These are phyloP conservation scores for Neurospora africana DNA, from an alignment of 495 filamentous ascomycete species.

Conservation along the genomic window DNA sequence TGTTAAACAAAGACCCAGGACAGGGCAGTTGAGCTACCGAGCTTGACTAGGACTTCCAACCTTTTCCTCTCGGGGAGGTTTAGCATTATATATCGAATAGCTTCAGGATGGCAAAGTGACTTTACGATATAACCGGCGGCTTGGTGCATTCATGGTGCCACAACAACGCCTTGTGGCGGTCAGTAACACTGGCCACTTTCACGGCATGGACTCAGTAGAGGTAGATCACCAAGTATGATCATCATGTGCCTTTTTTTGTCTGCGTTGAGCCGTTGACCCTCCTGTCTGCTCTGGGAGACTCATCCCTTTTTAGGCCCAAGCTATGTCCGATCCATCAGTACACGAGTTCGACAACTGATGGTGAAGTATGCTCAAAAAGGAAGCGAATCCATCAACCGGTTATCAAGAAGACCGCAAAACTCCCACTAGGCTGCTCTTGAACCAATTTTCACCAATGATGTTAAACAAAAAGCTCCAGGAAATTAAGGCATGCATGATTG, in stretches of 20 bases:
- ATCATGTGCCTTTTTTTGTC: not conserved
- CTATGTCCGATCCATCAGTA: not conserved
- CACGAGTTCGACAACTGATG: not conserved
- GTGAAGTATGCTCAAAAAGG: not conserved
- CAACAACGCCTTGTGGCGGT: not conserved
- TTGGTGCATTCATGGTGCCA: not conserved
- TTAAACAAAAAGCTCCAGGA: not conserved
- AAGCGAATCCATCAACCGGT: not conserved
- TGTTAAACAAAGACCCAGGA: not conserved
- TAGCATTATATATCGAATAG: not conserved
- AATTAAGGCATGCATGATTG: not conserved
- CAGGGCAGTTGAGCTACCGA: not conserved
- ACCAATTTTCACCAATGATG: no score
- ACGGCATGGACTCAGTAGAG: not conserved
- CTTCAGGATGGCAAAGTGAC: not conserved
- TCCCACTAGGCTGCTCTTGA: not conserved
- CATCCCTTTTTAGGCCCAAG: not conserved
- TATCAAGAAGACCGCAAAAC: not conserved
- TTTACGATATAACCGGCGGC: not conserved
- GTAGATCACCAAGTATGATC: not conserved
- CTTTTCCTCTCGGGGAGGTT: not conserved
- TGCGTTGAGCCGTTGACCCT: not conserved
- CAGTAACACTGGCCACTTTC: not conserved
- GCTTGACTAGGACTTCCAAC: not conserved
- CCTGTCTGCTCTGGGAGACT: not conserved